These are phyloP conservation scores for Heterobasidion parviporum DNA, from an alignment of 1,284 basidiomycete species.

Conservation along the genomic window DNA sequence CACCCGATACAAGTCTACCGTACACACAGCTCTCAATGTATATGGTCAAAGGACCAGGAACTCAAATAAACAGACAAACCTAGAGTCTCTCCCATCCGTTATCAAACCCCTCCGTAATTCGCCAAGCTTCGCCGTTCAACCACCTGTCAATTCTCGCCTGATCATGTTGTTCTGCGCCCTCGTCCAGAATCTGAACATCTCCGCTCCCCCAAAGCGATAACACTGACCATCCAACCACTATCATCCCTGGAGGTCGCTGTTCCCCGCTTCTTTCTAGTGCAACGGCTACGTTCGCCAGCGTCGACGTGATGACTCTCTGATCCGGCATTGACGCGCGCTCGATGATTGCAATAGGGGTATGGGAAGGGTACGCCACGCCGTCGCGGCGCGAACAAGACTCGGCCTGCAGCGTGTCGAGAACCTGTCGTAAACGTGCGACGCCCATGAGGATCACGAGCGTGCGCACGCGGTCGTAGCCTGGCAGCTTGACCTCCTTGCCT, in stretches of 20 bases:
- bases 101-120: slow-evolving; percentile 50
- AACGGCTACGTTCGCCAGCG: slow-evolving; percentile 62
- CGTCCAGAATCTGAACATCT: slow-evolving; percentile 44
- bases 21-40: neutral
- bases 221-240: slow-evolving; percentile 90
- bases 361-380: slow-evolving; percentile 64
- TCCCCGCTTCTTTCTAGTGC: slow-evolving; percentile 75
- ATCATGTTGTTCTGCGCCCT: slow-evolving; percentile 35
- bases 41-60: neutral
- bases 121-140: slow-evolving; percentile 49
- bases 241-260: slow-evolving; percentile 93
- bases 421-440: slow-evolving; percentile 74
- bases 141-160: slow-evolving; percentile 44
- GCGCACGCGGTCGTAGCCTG: slow-evolving; percentile 77
- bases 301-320: slow-evolving; percentile 81
- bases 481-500: slow-evolving; percentile 79
- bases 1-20: neutral
- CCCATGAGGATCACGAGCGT: slow-evolving; percentile 92
- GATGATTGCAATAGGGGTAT: slow-evolving; percentile 86
- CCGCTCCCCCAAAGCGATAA: slow-evolving; percentile 50
- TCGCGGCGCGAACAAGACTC: slow-evolving; percentile 23
- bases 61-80: neutral
- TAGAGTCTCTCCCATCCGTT: slow-evolving; percentile 38
- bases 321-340: slow-evolving; percentile 91
- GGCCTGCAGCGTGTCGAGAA: slow-evolving; percentile 55